Evolutionary conservation across 139 green algal species (phyloP), one percentile per base, ranked within the genome.

Genomic region (Volvox reticuliferus): DNA sequence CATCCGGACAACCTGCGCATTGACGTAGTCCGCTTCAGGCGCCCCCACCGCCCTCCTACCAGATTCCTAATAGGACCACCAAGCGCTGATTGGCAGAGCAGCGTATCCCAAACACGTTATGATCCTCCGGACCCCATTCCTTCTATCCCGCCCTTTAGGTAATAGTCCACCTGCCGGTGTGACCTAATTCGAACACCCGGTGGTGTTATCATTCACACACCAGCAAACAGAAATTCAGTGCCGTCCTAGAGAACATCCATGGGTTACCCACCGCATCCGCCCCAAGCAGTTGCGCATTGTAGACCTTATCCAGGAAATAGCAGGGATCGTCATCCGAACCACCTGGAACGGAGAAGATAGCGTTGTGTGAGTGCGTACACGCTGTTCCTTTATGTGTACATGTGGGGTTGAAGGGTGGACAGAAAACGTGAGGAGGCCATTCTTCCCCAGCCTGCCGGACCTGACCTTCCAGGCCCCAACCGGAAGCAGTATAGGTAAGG

Each of bases 271-370:
- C 96, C 78, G 96, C 97, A 71, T 96, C 93, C 9, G 98, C 98
- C 0, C 98, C 98, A 19, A 96, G 96, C 63, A 93, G 22, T 94
- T 99, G 98, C 32, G 96, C 97, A 82, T 99, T 94, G 86, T 93
- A 99, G 24, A 97, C 96, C 94, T 99, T 99, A 68, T 96, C 83
- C 37, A 97, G 93, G 93, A 99, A 99, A 82, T 97, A 97, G 95
- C 97, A 99, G 65, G 96, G 88, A 37, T 77, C 63, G 84, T 75
- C n/a, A 28, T 21, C 21, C 12, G 21, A 28, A 28, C 12, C 65
- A 73, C 65, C 65, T 73, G 65, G 24, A 2, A 12, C 65, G 65
- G 44, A 55, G 9, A 55, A 55, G 44, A 55, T 55, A 55, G 44
- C 44, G 44, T 55, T 73, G 9, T 26, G 65, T 69, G 19, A 73